Conservation (phyloP, 257 asterid genomes). For the Vinca minor region DNA sequence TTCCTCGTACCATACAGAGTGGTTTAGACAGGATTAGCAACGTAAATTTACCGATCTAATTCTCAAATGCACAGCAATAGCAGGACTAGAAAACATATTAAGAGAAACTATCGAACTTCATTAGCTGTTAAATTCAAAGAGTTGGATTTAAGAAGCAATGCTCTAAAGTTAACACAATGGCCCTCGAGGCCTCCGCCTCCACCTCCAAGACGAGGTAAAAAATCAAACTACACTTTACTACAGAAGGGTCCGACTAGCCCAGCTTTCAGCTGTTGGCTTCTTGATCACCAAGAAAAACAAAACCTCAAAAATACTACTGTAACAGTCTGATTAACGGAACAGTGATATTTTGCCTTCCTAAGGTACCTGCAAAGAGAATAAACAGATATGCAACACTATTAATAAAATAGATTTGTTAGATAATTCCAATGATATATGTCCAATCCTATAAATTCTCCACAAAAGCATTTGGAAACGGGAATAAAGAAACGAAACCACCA, state of each 20-base stretch:
- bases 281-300: not conserved
- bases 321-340: not conserved
- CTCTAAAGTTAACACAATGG: not conserved
- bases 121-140: not conserved
- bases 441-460: not conserved
- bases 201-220: not conserved
- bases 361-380: slow-evolving; percentile 3
- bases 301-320: not conserved
- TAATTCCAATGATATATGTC: not conserved
- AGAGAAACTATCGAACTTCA: not conserved
- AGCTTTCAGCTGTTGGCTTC: not conserved
- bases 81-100: not conserved
- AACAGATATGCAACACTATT: not conserved
- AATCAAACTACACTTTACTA: not conserved
- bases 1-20: too few species aligned
- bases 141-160: not conserved
- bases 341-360: not conserved
- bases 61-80: not conserved
- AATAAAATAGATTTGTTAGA: not conserved
- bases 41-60: too few species aligned
- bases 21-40: too few species aligned
- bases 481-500: not conserved
- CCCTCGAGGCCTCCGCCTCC: too few species aligned
- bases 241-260: not conserved
- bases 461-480: not conserved